These are phyloP conservation scores for Pisolithus albus DNA, from an alignment of 768 basidiomycete species.

Conservation along the genomic window DNA sequence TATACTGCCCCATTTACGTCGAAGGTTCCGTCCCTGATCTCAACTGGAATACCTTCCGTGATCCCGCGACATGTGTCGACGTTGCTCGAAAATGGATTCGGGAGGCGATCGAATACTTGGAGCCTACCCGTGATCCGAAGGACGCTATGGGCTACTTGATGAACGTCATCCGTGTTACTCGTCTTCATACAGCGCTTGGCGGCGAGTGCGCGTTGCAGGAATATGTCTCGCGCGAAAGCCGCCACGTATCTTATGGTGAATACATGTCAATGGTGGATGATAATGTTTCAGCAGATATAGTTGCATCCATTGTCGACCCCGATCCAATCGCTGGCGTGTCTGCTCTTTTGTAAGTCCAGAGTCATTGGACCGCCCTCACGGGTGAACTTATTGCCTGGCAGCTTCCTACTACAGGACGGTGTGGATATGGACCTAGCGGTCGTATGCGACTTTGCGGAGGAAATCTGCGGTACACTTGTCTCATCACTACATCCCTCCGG, in stretches of 20 bases:
- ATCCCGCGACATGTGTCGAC: background rate
- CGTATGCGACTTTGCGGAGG: constrained; percentile 49
- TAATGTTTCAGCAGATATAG: too few species aligned
- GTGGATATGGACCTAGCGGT: constrained; percentile 39
- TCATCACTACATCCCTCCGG: constrained; percentile 21
- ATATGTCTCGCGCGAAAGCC: background rate
- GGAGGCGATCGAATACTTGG: background rate
- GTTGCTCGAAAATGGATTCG: background rate
- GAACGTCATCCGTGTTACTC: background rate
- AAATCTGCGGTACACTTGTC: constrained; percentile 36
- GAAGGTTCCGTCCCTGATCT: background rate
- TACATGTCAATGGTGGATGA: too few species aligned
- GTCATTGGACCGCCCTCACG: background rate
- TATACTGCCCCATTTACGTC: background rate
- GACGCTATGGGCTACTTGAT: background rate
- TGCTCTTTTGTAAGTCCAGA: background rate
- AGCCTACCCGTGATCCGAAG: too few species aligned
- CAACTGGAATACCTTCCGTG: background rate
- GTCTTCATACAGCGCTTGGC: background rate
- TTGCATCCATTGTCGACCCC: background rate
- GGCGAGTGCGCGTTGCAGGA: background rate
- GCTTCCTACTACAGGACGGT: constrained; percentile 36
- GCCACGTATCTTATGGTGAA: background rate
- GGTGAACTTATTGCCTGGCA: constrained; percentile 13
- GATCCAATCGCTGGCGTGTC: background rate